Conservation (phyloP, 2,329 filamentous ascomycete genomes). For the Cladosporium halotolerans region DNA sequence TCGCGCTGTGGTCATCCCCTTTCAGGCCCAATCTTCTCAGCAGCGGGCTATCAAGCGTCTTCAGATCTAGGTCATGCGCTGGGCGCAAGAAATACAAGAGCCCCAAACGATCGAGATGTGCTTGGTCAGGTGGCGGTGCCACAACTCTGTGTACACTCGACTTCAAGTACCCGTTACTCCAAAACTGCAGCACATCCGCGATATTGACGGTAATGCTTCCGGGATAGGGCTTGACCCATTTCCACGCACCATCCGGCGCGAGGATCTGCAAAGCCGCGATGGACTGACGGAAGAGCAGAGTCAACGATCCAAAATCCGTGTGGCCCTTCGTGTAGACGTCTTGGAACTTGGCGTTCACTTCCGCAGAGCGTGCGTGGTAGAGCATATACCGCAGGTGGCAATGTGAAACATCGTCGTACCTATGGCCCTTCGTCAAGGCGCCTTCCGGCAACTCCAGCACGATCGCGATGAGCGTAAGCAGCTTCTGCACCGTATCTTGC, state of each 20-base stretch:
- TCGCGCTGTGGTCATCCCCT: conserved; percentile 15
- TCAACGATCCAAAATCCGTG: conserved; percentile 39
- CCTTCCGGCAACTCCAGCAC: conserved; percentile 56
- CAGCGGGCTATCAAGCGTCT: conserved; percentile 24
- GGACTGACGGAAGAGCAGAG: conserved; percentile 37
- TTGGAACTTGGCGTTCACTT: conserved; percentile 25
- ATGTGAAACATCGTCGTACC: conserved; percentile 41
- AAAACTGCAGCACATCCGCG: conserved; percentile 35
- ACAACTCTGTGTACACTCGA: conserved; percentile 46
- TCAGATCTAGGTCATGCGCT: conserved; percentile 22
- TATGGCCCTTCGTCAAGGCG: conserved; percentile 50
- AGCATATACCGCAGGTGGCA: conserved; percentile 28
- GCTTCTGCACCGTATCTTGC: conserved; percentile 49
- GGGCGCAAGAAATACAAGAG: conserved; percentile 38
- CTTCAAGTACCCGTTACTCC: conserved; percentile 41
- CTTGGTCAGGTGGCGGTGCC: conserved; percentile 44
- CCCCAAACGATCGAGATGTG: conserved; percentile 38
- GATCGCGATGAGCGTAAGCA: conserved; percentile 56
- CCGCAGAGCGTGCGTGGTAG: conserved; percentile 23
- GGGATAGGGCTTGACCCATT: conserved; percentile 36
- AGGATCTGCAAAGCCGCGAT: conserved; percentile 38
- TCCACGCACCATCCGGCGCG: conserved; percentile 34
- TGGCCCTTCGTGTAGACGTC: conserved; percentile 31
- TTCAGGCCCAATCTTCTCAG: conserved; percentile 21
- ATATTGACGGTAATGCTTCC: conserved; percentile 38